These are phyloP conservation scores for Przewalskia tangutica DNA, from an alignment of 257 asterid species.

Conservation along the genomic window DNA sequence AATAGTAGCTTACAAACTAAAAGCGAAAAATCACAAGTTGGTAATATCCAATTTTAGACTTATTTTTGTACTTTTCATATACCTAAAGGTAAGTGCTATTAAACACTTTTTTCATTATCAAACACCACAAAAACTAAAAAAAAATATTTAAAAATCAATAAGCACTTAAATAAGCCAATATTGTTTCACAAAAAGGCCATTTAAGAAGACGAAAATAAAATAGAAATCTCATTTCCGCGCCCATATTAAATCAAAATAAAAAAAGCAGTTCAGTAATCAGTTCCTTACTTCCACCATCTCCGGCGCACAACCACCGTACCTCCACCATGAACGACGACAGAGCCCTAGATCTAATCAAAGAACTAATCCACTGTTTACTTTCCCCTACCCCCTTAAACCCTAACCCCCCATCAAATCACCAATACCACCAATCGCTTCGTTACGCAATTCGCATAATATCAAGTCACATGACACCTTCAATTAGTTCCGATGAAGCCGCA, in stretches of 20 bases:
- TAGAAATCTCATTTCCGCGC: constrained; percentile 22
- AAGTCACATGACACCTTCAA: constrained; percentile 84
- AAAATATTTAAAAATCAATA: no score
- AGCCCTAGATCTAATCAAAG: constrained; percentile 73
- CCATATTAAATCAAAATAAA: constrained; percentile 25
- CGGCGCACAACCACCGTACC: neutral
- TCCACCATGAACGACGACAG: constrained; percentile 50
- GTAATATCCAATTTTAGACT: no score
- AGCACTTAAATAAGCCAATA: no score
- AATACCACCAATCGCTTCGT: constrained; percentile 56
- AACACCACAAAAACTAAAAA: no score
- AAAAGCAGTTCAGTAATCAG: neutral
- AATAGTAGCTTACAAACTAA: no score
- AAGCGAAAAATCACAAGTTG: no score
- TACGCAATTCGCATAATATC: constrained; percentile 83
- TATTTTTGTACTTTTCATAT: no score
- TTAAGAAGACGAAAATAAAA: neutral
- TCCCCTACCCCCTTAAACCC: constrained; percentile 19
- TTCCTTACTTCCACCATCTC: neutral
- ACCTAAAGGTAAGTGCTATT: no score
- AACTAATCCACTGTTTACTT: constrained; percentile 73
- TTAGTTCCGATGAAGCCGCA: constrained; percentile 58
- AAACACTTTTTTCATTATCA: no score
- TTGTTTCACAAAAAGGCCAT: neutral
- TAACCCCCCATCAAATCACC: constrained; percentile 28